phyloP scores from a whole-genome alignment of 2,329 filamentous ascomycete species.

The Pseudogymnoascus sp. region DNA sequence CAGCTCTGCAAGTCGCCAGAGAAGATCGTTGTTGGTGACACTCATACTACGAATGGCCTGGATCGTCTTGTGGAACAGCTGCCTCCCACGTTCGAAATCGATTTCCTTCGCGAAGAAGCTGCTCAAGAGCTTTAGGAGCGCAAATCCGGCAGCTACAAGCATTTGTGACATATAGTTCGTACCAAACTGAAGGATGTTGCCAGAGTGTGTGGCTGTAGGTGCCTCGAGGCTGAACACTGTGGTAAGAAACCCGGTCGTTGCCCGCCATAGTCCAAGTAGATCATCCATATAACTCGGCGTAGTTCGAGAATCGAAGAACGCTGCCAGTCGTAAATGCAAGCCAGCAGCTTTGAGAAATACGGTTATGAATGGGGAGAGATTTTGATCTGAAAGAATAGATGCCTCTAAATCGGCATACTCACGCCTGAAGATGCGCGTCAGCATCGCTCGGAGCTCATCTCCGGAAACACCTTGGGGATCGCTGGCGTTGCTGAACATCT shows the following conservation, averaged over 20 bases:
- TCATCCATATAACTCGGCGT: constrained; percentile 66
- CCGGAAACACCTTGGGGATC: constrained; percentile 62
- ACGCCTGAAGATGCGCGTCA: constrained; percentile 58
- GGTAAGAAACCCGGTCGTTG: constrained; percentile 62
- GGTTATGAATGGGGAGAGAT: constrained; percentile 49
- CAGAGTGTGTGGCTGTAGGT: constrained; percentile 37
- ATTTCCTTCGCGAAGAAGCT: constrained; percentile 69
- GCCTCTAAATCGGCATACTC: constrained; percentile 57
- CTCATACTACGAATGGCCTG: constrained; percentile 63
- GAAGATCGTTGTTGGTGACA: constrained; percentile 69
- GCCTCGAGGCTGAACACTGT: constrained; percentile 45
- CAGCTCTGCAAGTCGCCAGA: constrained; percentile 73
- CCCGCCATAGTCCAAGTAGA: constrained; percentile 66
- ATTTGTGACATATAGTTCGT: constrained; percentile 78
- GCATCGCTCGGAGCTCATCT: constrained; percentile 57
- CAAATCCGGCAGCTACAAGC: constrained; percentile 73
- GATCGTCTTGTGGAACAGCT: constrained; percentile 64
- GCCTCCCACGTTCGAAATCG: constrained; percentile 58
- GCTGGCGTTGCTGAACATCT: constrained; percentile 70
- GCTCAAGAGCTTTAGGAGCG: constrained; percentile 68
- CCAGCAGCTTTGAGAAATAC: constrained; percentile 66
- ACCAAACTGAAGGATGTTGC: constrained; percentile 51
- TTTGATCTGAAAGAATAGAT: constrained; percentile 46
- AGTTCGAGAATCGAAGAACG: constrained; percentile 71
- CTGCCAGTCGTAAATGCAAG: constrained; percentile 67